phyloP scores from a whole-genome alignment of 2,329 filamentous ascomycete species.

The Dothistroma septosporum region DNA sequence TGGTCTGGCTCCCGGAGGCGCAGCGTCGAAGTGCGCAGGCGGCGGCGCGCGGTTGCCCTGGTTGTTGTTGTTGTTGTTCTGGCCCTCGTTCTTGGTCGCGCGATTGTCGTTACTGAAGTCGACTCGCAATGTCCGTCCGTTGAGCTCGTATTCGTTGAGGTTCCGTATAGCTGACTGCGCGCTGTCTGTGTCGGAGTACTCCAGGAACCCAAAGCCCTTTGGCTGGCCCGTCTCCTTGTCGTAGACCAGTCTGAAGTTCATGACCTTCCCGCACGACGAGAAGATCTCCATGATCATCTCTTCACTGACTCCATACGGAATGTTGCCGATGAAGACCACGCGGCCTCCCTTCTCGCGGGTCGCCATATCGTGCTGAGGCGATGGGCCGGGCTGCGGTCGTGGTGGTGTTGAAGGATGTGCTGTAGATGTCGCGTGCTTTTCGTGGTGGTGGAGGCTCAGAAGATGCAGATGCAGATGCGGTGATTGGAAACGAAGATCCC shows the following conservation, averaged over 20 bases:
- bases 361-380: constrained; percentile 15
- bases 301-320: constrained; percentile 87
- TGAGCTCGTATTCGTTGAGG: constrained; percentile 90
- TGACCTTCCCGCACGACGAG: constrained; percentile 79
- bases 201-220: constrained; percentile 94
- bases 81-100: constrained; percentile 33
- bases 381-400: not conserved
- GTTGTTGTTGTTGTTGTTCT: constrained; percentile 15
- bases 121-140: constrained; percentile 88
- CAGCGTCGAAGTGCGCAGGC: constrained; percentile 42
- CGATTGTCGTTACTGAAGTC: constrained; percentile 94
- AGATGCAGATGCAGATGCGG: too few relatives aligned
- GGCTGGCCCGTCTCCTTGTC: constrained; percentile 92
- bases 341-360: constrained; percentile 65
- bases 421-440: not conserved
- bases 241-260: constrained; percentile 90
- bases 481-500: too few relatives aligned
- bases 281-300: constrained; percentile 95
- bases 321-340: constrained; percentile 81
- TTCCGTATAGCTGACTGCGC: constrained; percentile 93
- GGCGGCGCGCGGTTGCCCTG: constrained; percentile 31
- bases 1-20: constrained; percentile 14
- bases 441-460: too few relatives aligned
- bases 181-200: constrained; percentile 88
- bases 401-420: not conserved